A percentile compares a stretch with the other conserved stretches of the same genome.
Conservation (phyloP, 495 filamentous ascomycete species). For the Umbilicaria muhlenbergii region DNA sequence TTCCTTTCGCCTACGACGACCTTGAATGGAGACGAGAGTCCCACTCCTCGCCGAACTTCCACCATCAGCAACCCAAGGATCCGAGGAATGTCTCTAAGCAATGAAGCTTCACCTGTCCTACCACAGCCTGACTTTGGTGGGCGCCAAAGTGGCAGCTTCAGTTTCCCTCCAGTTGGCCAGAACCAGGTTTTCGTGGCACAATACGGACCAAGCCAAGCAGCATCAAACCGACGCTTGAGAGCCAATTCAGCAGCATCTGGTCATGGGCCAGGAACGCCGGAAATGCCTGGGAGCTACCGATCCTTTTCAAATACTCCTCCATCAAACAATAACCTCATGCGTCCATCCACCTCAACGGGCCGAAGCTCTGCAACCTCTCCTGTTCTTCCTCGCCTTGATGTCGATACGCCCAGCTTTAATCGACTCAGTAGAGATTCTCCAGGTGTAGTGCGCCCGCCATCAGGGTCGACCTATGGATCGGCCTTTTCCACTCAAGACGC, state of each 20-base stretch:
- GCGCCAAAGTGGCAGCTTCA: constrained; percentile 7
- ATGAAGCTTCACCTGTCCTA: constrained; percentile 43
- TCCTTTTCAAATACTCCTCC: constrained; percentile 15
- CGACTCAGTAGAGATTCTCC: constrained; percentile 11
- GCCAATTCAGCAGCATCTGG: constrained; percentile 29
- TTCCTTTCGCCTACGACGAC: constrained; percentile 37
- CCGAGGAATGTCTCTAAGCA: constrained; percentile 44
- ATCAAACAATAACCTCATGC: constrained; percentile 6
- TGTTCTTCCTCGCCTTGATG: constrained; percentile 8
- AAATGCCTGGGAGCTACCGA: constrained; percentile 14
- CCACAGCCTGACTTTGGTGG: constrained; percentile 16
- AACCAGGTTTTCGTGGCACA: not conserved
- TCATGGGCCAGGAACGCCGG: constrained; percentile 18
- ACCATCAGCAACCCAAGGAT: constrained; percentile 27
- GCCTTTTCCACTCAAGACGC: not conserved
- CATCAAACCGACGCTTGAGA: constrained; percentile 9
- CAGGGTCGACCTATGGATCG: constrained; percentile 4
- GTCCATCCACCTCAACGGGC: constrained; percentile 5
- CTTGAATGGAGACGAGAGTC: constrained; percentile 16
- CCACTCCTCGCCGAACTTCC: constrained; percentile 28
- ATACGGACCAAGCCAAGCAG: not conserved
- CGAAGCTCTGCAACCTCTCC: constrained; percentile 9
- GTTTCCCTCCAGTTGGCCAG: constrained; percentile 10
- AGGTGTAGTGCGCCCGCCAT: constrained; percentile 1
- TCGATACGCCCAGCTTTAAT: constrained; percentile 6